A percentile compares a stretch with the other conserved stretches of the same genome.
Evolutionary conservation across 305 asterid species (phyloP).

Genomic region (Coffea humblotiana): DNA sequence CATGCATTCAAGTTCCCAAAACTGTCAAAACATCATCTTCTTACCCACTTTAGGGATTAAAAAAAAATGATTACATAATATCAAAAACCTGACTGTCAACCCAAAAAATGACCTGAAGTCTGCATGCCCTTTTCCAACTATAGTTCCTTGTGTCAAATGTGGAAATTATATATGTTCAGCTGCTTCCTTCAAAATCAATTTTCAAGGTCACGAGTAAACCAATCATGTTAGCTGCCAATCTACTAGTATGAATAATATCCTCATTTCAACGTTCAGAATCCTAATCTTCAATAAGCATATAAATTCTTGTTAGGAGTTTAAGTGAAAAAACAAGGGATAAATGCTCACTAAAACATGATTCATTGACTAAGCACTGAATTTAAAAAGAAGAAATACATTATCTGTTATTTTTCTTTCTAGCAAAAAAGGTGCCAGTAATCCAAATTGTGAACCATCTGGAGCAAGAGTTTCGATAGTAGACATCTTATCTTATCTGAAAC

Average conservation of each 20-base stretch:
- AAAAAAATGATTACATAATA: not conserved
- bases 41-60: not conserved
- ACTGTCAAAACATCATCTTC: not conserved
- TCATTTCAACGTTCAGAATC: not conserved
- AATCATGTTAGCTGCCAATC: not conserved
- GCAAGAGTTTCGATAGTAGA: not conserved
- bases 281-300: not conserved
- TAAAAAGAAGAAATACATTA: no score
- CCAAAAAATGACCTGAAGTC: not conserved
- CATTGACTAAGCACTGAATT: no score
- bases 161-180: not conserved
- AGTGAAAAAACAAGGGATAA: no score
- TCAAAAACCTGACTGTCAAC: not conserved
- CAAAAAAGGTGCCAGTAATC: no score
- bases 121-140: not conserved
- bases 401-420: no score
- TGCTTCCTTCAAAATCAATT: not conserved
- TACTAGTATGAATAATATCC: not conserved
- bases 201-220: not conserved
- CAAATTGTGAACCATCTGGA: not conserved
- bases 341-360: no score
- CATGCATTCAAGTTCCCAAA: not conserved
- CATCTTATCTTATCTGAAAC: not conserved
- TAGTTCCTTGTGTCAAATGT: not conserved
- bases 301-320: not conserved